Conservation (phyloP, 257 asterid species). For the Fraxinus pennsylvanica region DNA sequence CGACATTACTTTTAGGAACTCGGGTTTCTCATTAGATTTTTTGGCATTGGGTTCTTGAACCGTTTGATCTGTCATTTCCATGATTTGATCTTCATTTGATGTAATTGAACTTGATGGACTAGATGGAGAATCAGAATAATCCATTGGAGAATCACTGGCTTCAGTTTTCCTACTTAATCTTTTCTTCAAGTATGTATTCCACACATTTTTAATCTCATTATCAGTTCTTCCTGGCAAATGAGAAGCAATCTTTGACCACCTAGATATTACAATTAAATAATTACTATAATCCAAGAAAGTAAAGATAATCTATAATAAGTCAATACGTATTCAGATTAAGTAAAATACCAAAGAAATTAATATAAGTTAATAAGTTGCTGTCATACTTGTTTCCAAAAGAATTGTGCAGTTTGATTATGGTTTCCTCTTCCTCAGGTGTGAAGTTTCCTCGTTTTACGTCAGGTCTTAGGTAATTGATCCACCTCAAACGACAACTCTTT, state of each 20-base stretch:
- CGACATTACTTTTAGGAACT: neutral
- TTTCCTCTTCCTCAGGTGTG: constrained; percentile 60
- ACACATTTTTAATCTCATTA: constrained; percentile 79
- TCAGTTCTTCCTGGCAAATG: constrained; percentile 78
- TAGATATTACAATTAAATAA: constrained; percentile 11
- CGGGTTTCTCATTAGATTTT: neutral
- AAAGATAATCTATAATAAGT: neutral
- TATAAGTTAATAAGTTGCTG: constrained; percentile 13
- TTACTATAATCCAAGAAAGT: neutral
- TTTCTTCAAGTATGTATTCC: constrained; percentile 80
- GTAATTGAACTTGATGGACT: constrained; percentile 34
- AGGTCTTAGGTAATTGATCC: constrained; percentile 83
- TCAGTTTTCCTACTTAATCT: constrained; percentile 18
- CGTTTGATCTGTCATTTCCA: neutral
- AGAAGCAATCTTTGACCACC: constrained; percentile 88
- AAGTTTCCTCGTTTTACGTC: constrained; percentile 71
- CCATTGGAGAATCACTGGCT: neutral
- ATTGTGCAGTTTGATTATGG: constrained; percentile 57
- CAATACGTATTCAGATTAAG: neutral
- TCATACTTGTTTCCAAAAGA: constrained; percentile 61
- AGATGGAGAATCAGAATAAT: constrained; percentile 21
- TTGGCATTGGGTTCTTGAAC: neutral
- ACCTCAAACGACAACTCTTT: constrained; percentile 80
- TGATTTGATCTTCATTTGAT: constrained; percentile 18
- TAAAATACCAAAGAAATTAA: neutral